Conservation (phyloP, 192 early-diverging fungal genomes). For the Backusella mclennaniae region DNA sequence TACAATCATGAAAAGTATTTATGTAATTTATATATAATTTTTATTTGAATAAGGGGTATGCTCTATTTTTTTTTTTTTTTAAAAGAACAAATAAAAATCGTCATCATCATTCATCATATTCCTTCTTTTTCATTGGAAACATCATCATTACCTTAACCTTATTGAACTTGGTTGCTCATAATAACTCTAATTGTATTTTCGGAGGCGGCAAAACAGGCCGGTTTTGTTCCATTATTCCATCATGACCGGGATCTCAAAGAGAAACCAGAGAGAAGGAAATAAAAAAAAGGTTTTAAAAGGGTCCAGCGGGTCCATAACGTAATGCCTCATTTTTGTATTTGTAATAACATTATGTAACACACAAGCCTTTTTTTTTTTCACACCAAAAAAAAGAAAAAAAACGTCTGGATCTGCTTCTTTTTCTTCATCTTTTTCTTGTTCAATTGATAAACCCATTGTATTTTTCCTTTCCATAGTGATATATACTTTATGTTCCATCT, state of each 20-base stretch:
- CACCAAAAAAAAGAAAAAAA: too few species aligned
- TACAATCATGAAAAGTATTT: neutral
- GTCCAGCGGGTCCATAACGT: neutral
- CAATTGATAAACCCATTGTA: neutral
- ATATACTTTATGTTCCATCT: neutral
- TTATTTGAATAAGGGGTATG: neutral
- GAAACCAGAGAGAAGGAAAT: neutral
- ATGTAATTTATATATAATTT: neutral
- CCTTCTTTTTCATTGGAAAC: neutral
- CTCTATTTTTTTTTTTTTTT: neutral
- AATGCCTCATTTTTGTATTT: neutral
- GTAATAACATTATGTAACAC: neutral
- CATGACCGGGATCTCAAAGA: neutral
- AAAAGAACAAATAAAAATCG: neutral
- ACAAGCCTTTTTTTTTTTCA: neutral
- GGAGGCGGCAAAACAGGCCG: neutral
- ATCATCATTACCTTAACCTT: neutral
- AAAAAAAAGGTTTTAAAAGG: neutral
- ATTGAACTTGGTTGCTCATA: neutral
- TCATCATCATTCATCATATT: neutral
- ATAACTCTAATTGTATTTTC: neutral
- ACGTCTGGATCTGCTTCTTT: neutral
- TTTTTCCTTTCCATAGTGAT: neutral
- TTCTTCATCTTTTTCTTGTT: neutral
- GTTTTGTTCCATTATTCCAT: neutral